Evolutionary conservation across 2,329 filamentous ascomycete species (phyloP).

Genomic region (Lachnellula cervina): DNA sequence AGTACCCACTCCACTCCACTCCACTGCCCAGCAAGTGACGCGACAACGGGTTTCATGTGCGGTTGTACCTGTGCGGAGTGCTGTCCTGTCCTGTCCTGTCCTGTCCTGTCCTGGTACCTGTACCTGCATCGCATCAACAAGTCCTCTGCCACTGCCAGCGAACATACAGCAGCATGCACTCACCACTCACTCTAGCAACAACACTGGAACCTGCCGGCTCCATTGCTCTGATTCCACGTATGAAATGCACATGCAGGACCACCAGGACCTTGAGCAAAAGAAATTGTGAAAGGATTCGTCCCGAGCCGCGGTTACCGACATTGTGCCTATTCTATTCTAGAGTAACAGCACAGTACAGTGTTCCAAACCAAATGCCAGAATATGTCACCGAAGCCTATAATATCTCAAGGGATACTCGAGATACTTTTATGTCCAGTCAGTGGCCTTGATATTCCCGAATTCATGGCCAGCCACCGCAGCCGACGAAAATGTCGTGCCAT

Average conservation of each 20-base stretch:
- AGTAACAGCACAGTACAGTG: neutral
- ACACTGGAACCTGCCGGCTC: neutral
- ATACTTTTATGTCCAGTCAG: too few relatives aligned
- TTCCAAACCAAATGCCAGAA: neutral
- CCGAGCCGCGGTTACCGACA: constrained; percentile 2
- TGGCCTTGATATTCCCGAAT: too few relatives aligned
- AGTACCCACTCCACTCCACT: too few relatives aligned
- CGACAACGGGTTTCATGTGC: constrained; percentile 5
- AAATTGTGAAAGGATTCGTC: neutral
- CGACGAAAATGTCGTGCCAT: neutral
- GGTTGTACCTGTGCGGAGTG: constrained; percentile 1
- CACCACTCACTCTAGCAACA: neutral
- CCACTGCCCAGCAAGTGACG: neutral
- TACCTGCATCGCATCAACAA: neutral
- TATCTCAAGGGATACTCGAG: neutral
- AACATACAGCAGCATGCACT: neutral
- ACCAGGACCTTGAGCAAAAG: neutral
- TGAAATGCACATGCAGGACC: neutral
- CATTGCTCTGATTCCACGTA: neutral
- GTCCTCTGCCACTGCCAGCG: neutral
- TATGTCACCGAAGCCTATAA: neutral
- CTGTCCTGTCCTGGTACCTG: neutral
- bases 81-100: too few relatives aligned
- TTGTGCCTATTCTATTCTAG: neutral
- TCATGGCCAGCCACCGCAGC: too few relatives aligned